Conservation (phyloP, 441 rosid species). For the Mallotus repandus region DNA sequence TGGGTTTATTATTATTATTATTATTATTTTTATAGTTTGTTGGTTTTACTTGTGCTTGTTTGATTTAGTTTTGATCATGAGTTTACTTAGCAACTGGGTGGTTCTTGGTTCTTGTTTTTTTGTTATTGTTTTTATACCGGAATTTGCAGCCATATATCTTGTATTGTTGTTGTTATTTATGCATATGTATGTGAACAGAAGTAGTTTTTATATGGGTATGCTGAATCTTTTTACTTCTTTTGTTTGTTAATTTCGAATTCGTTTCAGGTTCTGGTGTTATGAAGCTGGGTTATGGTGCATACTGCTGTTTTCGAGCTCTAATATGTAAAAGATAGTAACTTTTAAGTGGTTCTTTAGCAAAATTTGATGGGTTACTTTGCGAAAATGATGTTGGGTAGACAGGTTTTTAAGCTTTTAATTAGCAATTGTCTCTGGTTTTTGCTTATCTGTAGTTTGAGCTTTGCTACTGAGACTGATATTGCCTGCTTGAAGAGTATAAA, state of each 20-base stretch:
- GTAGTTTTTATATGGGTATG: not conserved
- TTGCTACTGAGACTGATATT: slow-evolving; percentile 26
- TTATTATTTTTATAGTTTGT: not conserved
- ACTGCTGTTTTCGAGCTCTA: too few relatives aligned
- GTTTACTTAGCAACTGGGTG: slow-evolving; percentile 14
- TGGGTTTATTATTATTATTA: not conserved
- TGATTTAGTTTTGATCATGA: slow-evolving; percentile 6
- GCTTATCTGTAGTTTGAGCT: slow-evolving; percentile 24
- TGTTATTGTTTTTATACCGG: too few relatives aligned
- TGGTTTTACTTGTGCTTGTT: not conserved
- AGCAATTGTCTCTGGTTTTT: slow-evolving; percentile 16
- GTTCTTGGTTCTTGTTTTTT: not conserved
- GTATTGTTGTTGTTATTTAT: not conserved
- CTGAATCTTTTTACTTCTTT: slow-evolving; percentile 10
- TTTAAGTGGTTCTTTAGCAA: too few relatives aligned
- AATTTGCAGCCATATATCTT: not conserved
- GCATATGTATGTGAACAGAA: not conserved
- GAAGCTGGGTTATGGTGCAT: too few relatives aligned
- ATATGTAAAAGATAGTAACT: too few relatives aligned
- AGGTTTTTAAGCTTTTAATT: slow-evolving; percentile 6
- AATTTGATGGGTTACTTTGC: not conserved
- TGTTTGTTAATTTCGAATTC: slow-evolving; percentile 3
- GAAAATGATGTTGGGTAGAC: slow-evolving; percentile 17
- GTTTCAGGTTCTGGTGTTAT: too few relatives aligned
- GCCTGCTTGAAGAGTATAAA: slow-evolving; percentile 28